These are phyloP conservation scores for Phytophthora tubulina DNA, from an alignment of 352 stramenopile genomes.

Conservation along the genomic window DNA sequence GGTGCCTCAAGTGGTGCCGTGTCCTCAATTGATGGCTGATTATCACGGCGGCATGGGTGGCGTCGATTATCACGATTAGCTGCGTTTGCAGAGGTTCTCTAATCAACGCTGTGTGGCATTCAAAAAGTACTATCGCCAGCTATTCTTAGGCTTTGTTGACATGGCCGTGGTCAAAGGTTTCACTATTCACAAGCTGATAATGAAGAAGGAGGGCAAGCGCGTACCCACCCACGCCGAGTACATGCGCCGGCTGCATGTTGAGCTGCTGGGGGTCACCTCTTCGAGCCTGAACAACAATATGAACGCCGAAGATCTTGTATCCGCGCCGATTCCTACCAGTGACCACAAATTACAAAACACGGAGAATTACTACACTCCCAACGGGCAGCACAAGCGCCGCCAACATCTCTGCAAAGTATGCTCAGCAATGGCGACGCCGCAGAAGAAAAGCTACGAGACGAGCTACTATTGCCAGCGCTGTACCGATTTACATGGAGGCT, in stretches of 20 bases:
- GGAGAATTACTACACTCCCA: neutral
- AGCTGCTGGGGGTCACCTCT: neutral
- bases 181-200: neutral
- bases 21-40: neutral
- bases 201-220: neutral
- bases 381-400: neutral
- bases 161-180: neutral
- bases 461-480: constrained; percentile 14
- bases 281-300: neutral
- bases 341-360: constrained; percentile 7
- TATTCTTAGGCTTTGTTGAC: neutral
- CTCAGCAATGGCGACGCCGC: constrained; percentile 1
- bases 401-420: constrained; percentile 27
- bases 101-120: neutral
- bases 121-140: constrained; percentile 26
- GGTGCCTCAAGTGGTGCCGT: neutral
- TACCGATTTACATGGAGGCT: neutral
- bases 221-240: neutral
- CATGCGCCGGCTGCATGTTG: neutral
- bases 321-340: neutral
- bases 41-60: neutral
- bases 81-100: too few relatives aligned
- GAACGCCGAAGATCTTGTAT: constrained; percentile 4
- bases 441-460: constrained; percentile 14
- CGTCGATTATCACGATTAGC: neutral